A percentile compares a stretch with the other conserved stretches of the same genome.
Evolutionary conservation across 2,329 filamentous ascomycete genomes (phyloP).

Genomic region (Thermoascus crustaceus): DNA sequence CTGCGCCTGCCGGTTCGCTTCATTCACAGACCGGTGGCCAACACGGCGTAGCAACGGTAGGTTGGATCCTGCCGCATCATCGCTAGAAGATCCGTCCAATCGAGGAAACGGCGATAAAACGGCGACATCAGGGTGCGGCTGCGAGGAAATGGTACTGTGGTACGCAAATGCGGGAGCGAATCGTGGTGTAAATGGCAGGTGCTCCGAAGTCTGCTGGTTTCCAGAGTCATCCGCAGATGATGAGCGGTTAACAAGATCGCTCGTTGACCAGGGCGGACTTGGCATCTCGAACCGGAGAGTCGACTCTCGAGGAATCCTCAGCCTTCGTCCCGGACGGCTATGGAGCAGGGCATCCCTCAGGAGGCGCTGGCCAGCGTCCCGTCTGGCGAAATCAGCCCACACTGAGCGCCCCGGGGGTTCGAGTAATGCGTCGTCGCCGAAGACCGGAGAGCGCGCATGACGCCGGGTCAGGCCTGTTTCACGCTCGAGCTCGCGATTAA

Average conservation of each 20-base stretch:
- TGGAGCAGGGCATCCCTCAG: constrained; percentile 28
- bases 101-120: constrained; percentile 19
- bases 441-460: constrained; percentile 18
- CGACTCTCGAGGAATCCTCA: constrained; percentile 31
- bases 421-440: constrained; percentile 19
- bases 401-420: constrained; percentile 4
- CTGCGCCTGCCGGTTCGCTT: constrained; percentile 12
- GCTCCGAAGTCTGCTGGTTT: constrained; percentile 11
- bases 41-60: constrained; percentile 26
- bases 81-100: constrained; percentile 12
- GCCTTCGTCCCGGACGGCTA: constrained; percentile 22
- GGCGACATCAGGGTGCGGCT: constrained; percentile 12
- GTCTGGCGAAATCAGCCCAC: constrained; percentile 19
- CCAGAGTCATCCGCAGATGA: constrained; percentile 13
- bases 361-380: constrained; percentile 27
- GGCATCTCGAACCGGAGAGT: constrained; percentile 24
- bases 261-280: constrained; percentile 17
- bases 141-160: constrained; percentile 17
- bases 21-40: constrained; percentile 24
- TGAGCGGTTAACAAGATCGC: constrained; percentile 18
- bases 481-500: constrained; percentile 17
- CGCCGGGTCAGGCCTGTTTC: constrained; percentile 16
- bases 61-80: constrained; percentile 14
- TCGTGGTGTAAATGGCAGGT: constrained; percentile 30
- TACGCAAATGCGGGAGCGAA: constrained; percentile 38